Evolutionary conservation across 2,329 filamentous ascomycete genomes (phyloP).

Genomic region (Alternaria arborescens): DNA sequence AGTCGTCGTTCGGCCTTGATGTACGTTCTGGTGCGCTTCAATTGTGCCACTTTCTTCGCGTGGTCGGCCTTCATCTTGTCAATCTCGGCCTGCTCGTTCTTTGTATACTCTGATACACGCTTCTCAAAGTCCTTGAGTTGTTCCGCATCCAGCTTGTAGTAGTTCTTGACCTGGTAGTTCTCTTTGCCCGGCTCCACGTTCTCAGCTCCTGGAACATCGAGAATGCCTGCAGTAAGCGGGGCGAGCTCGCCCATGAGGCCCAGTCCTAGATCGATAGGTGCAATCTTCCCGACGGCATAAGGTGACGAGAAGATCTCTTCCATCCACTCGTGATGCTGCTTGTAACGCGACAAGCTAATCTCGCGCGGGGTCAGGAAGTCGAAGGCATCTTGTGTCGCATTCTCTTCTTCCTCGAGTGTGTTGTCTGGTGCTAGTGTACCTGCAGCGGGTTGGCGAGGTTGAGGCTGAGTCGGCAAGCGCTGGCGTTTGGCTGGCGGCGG

Average conservation of each 20-base stretch:
- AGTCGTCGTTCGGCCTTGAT: conserved; percentile 80
- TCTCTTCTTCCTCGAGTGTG: conserved; percentile 85
- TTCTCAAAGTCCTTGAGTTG: conserved; percentile 85
- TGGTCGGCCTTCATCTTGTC: conserved; percentile 84
- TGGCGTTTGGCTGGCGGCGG: conserved; percentile 58
- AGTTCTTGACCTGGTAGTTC: conserved; percentile 57
- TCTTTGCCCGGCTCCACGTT: conserved; percentile 36
- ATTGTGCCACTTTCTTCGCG: conserved; percentile 74
- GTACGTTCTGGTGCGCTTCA: conserved; percentile 75
- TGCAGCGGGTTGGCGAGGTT: conserved; percentile 53
- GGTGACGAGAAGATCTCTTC: conserved; percentile 94
- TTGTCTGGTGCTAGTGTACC: conserved; percentile 48
- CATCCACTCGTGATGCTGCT: conserved; percentile 99
- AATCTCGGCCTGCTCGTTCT: conserved; percentile 80
- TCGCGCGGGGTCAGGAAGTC: conserved; percentile 90
- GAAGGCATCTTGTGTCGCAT: conserved; percentile 85
- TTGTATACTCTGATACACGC: conserved; percentile 75
- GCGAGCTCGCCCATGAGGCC: conserved; percentile 81
- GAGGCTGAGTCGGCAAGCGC: conserved; percentile 52
- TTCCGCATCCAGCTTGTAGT: conserved; percentile 75
- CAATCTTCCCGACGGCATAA: conserved; percentile 84
- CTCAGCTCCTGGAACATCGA: conserved; percentile 65
- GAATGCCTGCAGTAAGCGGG: conserved; percentile 82
- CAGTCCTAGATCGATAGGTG: conserved; percentile 84
- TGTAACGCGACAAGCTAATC: conserved; percentile 85